Base-by-base conservation (phyloP, 257 asterid species). In the Osmanthus fragrans region DNA sequence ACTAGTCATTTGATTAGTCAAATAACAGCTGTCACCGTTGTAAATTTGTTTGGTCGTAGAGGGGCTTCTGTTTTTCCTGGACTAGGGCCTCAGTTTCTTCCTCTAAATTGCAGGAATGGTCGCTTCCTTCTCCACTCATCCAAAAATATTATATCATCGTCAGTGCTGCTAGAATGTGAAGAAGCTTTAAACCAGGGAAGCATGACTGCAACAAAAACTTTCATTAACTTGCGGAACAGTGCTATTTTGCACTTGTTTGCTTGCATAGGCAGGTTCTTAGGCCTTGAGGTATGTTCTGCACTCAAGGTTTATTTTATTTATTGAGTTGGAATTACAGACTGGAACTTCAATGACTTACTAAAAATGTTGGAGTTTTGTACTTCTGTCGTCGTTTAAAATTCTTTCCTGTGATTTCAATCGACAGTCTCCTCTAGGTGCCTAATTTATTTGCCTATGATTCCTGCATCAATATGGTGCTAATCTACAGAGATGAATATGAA, bases 181-280 rank as follows among this genome's bases (percentile, higher is more conserved):
- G 98, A 93, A 77, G 91, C 97, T 82, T 81, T 96, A 82, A 96
- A 91, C 89, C 98, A 92, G 84, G 90, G 97, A 87, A 92, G 87
- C 79, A 89, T 86, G 83, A 86, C 92, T 39, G 92, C 99, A 54
- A 90, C 88, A 68, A 90, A 90, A 70, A 92, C 92, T 68, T 93
- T 96, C 82, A 89, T 85, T 66, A 92, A 83, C 86, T 84, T 96
- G 93, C 84, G 99, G 88, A 89, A 86, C 81, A 89, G 83, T 84
- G 90, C 97, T 75, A 86, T 96, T 84, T 85, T 94, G 77, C 96
- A 92, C 84, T 85, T 96, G 82, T 93, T 93, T 87, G 97, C 99
- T 33, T 85, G 95, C 89, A 90, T 90, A 74, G 98, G 96, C 79
- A 91, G 96, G 84, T 92, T 90, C 89, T 86, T 96, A 84, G 98